Percentiles rank a stretch among this genome's conserved stretches.
Evolutionary conservation across 148 eudicot genomes (phyloP).

Genomic region (Cornus suecica): DNA sequence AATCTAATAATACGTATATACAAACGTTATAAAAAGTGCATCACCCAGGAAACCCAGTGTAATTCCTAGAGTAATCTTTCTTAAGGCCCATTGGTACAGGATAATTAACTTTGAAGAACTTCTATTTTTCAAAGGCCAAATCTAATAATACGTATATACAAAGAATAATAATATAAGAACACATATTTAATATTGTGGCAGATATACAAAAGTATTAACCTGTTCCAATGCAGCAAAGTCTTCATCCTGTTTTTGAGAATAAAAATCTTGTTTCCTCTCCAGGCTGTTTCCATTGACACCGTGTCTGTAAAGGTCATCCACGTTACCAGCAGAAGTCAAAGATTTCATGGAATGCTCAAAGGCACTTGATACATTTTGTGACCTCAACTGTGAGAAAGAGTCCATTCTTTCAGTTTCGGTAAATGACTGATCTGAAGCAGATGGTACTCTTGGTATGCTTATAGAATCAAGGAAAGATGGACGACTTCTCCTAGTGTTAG

Average conservation of each 20-base stretch:
- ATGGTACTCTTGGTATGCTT: slow-evolving; percentile 47
- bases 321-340: slow-evolving; percentile 31
- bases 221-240: slow-evolving; percentile 96
- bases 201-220: slow-evolving; percentile 36
- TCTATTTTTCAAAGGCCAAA: background rate
- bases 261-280: slow-evolving; percentile 39
- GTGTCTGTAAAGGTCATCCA: slow-evolving; percentile 25
- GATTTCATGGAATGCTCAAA: slow-evolving; percentile 17
- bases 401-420: slow-evolving; percentile 20
- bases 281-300: slow-evolving; percentile 26
- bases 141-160: background rate
- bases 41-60: no score
- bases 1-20: background rate
- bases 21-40: background rate
- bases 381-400: slow-evolving; percentile 22
- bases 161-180: background rate
- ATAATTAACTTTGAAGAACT: background rate
- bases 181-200: background rate
- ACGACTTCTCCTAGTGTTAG: slow-evolving; percentile 54
- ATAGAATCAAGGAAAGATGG: slow-evolving; percentile 94
- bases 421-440: slow-evolving; percentile 23
- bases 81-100: background rate
- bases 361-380: slow-evolving; percentile 17
- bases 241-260: slow-evolving; percentile 65
- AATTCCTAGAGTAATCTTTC: no score